Evolutionary conservation across 345 rosid genomes (phyloP).

Genomic region (Sonneratia alba): DNA sequence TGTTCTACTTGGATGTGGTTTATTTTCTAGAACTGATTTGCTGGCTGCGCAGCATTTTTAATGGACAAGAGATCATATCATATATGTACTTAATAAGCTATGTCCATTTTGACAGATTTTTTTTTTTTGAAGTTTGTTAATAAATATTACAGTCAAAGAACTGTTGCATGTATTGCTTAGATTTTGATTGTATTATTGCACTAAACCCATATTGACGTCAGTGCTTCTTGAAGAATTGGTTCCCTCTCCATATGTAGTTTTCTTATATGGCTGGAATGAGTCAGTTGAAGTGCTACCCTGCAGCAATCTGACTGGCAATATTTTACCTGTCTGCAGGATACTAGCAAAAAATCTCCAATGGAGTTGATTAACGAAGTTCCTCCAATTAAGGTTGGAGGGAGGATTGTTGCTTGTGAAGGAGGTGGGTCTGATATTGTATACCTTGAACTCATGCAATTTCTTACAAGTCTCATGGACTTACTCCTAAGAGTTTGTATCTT

Average conservation of each 20-base stretch:
- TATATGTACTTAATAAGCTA: not conserved
- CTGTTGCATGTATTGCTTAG: not conserved
- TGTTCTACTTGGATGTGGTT: not conserved
- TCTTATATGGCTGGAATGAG: not conserved
- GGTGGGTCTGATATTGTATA: slow-evolving; percentile 33
- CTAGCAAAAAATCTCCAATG: slow-evolving; percentile 94
- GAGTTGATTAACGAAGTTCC: slow-evolving; percentile 96
- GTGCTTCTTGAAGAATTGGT: not conserved
- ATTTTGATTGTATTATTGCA: not conserved
- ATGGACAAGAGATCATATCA: not conserved
- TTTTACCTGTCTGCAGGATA: slow-evolving; percentile 33
- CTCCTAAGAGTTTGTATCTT: not conserved
- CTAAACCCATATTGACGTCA: not conserved
- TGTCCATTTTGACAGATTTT: not conserved
- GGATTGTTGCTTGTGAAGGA: slow-evolving; percentile 98
- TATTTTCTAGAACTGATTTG: not conserved
- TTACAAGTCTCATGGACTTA: not conserved
- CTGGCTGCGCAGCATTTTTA: not conserved
- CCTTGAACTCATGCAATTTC: not conserved
- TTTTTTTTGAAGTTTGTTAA: not conserved
- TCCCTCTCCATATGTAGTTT: not conserved
- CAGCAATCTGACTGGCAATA: not conserved
- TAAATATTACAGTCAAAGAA: not conserved
- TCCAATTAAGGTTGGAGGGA: slow-evolving; percentile 87
- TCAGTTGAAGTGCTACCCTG: not conserved